These are phyloP conservation scores for Onygena corvina DNA, from an alignment of 2,329 filamentous ascomycete genomes.

Conservation along the genomic window DNA sequence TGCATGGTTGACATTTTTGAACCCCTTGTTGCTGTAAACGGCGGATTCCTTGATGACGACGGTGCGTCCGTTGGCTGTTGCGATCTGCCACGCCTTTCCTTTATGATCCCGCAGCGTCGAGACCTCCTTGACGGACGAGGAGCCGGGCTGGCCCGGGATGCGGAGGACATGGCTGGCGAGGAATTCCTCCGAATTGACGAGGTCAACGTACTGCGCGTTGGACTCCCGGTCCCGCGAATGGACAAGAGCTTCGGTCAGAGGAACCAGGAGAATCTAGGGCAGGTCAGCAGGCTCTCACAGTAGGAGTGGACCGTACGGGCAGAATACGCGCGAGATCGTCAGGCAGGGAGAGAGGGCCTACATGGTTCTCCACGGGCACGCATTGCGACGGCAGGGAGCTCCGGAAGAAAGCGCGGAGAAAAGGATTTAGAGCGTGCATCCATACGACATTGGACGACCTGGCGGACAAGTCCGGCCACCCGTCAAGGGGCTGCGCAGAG, in stretches of 20 bases:
- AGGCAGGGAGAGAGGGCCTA: constrained; percentile 28
- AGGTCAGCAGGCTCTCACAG: constrained; percentile 10
- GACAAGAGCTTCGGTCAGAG: constrained; percentile 81
- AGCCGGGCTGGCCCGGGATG: constrained; percentile 47
- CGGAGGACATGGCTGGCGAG: constrained; percentile 92
- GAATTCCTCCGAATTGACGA: constrained; percentile 85
- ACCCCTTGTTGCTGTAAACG: constrained; percentile 95
- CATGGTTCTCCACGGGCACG: constrained; percentile 77
- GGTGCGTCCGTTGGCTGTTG: constrained; percentile 81
- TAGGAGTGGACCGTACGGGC: neutral
- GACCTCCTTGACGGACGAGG: constrained; percentile 40
- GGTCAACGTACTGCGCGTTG: constrained; percentile 61
- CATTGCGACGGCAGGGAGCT: constrained; percentile 88
- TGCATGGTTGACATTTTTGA: constrained; percentile 81
- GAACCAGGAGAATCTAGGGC: constrained; percentile 67
- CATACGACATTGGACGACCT: constrained; percentile 41
- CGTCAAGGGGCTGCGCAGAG: neutral
- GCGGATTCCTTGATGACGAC: constrained; percentile 88
- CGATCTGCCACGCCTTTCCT: constrained; percentile 87
- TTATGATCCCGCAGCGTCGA: constrained; percentile 70
- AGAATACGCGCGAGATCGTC: too few relatives aligned
- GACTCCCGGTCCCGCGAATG: constrained; percentile 79
- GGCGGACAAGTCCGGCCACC: constrained; percentile 14
- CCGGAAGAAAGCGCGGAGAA: constrained; percentile 96
- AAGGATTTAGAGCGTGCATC: constrained; percentile 99